A percentile compares a stretch with the other conserved stretches of the same genome.
These are phyloP conservation scores for Botryotinia convoluta DNA, from an alignment of 2,329 filamentous ascomycete species.

Conservation along the genomic window DNA sequence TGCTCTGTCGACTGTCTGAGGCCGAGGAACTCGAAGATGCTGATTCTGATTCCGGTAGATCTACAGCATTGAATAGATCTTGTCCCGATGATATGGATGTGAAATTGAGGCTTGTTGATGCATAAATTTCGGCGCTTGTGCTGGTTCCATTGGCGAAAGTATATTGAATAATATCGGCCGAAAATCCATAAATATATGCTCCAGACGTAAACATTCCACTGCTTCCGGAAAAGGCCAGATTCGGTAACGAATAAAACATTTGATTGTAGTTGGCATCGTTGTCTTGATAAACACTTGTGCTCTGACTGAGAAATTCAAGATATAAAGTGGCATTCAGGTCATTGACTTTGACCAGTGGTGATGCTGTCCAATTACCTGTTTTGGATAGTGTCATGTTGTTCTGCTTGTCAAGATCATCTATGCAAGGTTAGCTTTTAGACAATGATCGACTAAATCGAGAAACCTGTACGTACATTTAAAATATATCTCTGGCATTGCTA, in stretches of 20 bases:
- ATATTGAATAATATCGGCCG: slow-evolving; percentile 36
- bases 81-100: slow-evolving; percentile 24
- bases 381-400: slow-evolving; percentile 1
- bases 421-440: not conserved
- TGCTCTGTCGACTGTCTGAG: not conserved
- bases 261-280: slow-evolving; percentile 42
- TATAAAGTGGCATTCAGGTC: slow-evolving; percentile 48
- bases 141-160: slow-evolving; percentile 41
- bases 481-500: slow-evolving; percentile 54
- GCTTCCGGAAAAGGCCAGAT: slow-evolving; percentile 19
- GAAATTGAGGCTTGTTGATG: slow-evolving; percentile 32
- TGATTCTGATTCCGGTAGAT: slow-evolving; percentile 14
- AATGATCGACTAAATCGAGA: not conserved
- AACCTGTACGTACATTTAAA: not conserved
- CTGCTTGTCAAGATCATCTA: slow-evolving; percentile 21
- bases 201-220: slow-evolving; percentile 24
- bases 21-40: slow-evolving; percentile 5
- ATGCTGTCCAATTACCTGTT: slow-evolving; percentile 37
- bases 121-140: slow-evolving; percentile 34
- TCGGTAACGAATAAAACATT: slow-evolving; percentile 36
- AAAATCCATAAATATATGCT: slow-evolving; percentile 36
- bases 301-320: slow-evolving; percentile 45
- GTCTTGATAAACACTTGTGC: slow-evolving; percentile 38
- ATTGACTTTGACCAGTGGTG: slow-evolving; percentile 53
- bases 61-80: slow-evolving; percentile 22